A percentile compares a stretch with the other conserved stretches of the same genome.
Conservation (phyloP, 148 eudicot species). For the Rhododendron ferrugineum region DNA sequence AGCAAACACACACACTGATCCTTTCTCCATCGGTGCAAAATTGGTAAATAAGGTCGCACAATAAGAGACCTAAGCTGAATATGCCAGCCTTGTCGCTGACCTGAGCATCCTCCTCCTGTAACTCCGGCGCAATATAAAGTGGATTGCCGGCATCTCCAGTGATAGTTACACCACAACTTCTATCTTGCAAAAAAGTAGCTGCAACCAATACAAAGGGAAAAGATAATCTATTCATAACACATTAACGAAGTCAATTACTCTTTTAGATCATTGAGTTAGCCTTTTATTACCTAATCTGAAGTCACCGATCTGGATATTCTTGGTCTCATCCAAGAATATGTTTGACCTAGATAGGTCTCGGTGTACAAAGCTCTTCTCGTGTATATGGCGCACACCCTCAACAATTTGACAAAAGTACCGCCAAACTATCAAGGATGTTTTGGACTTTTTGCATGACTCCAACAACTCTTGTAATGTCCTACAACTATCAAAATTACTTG, state of each 20-base stretch:
- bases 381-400: not conserved
- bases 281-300: too few species aligned
- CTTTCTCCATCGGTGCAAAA: not conserved
- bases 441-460: not conserved
- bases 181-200: too few species aligned
- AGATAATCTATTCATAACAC: too few species aligned
- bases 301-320: too few species aligned
- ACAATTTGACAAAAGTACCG: not conserved
- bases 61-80: not conserved
- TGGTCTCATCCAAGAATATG: too few species aligned
- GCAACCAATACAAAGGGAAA: too few species aligned
- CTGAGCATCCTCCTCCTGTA: not conserved
- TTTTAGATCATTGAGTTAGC: too few species aligned
- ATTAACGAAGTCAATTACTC: too few species aligned
- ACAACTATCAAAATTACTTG: not conserved
- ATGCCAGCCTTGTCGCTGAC: not conserved
- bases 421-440: not conserved
- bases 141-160: not conserved
- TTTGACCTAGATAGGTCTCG: too few species aligned
- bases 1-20: not conserved
- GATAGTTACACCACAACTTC: too few species aligned
- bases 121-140: too few species aligned
- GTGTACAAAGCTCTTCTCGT: not conserved
- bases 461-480: not conserved
- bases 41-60: not conserved